A percentile compares a stretch with the other conserved stretches of the same genome.
phyloP scores from a whole-genome alignment of 371 early-diverging fungal genomes.

The Quaeritorhiza haematococci region DNA sequence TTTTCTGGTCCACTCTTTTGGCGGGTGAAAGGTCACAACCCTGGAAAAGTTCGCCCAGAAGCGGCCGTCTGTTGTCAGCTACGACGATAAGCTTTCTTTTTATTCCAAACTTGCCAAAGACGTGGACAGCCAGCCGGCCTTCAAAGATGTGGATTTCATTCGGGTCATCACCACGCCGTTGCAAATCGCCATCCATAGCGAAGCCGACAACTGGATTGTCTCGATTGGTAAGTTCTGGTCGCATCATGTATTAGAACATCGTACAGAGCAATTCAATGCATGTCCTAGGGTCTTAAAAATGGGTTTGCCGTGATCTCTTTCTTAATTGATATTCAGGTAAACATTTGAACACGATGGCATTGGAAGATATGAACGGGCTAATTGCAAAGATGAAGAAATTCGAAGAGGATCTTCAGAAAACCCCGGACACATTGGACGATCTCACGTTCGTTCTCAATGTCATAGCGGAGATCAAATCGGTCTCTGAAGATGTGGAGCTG shows the following conservation, averaged over 20 bases:
- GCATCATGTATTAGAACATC: background rate
- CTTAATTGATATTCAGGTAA: constrained; percentile 39
- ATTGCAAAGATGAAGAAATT: constrained; percentile 33
- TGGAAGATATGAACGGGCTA: constrained; percentile 23
- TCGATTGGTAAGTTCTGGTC: constrained; percentile 38
- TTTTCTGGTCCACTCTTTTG: background rate
- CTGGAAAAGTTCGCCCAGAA: constrained; percentile 59
- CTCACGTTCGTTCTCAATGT: constrained; percentile 52
- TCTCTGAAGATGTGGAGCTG: constrained; percentile 48
- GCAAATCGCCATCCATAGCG: constrained; percentile 44
- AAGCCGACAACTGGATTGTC: constrained; percentile 48
- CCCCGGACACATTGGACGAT: constrained; percentile 49
- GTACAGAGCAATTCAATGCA: background rate
- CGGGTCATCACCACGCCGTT: constrained; percentile 41
- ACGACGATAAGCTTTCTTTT: constrained; percentile 52
- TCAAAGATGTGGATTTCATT: constrained; percentile 48
- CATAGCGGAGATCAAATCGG: constrained; percentile 41
- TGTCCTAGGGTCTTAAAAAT: background rate
- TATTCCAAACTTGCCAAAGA: constrained; percentile 51
- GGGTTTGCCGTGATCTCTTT: no score
- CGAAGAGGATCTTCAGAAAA: constrained; percentile 39
- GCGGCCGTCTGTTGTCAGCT: constrained; percentile 45
- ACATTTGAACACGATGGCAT: constrained; percentile 39
- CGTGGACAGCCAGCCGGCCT: constrained; percentile 39
- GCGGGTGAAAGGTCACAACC: constrained; percentile 32